phyloP scores from a whole-genome alignment of 139 green algal genomes.

The Coelastrella sp. region DNA sequence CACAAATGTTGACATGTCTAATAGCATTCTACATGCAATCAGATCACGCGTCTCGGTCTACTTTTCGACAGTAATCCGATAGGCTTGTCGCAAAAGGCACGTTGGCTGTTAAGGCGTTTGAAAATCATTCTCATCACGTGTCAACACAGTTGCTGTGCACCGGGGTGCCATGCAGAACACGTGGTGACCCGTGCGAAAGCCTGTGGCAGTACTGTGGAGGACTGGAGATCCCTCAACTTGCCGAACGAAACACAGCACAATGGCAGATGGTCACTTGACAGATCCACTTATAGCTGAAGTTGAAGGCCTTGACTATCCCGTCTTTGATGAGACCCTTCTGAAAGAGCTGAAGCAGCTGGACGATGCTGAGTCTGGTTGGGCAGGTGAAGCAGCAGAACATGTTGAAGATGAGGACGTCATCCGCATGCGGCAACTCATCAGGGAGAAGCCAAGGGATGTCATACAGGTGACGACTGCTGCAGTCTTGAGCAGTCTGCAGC shows the following conservation, averaged over 20 bases:
- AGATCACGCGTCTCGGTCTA: too few species aligned
- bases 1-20: too few species aligned
- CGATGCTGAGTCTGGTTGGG: neutral
- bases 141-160: too few species aligned
- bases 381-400: conserved; percentile 1
- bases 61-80: too few species aligned
- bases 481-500: neutral
- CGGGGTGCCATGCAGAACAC: too few species aligned
- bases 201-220: neutral
- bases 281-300: conserved; percentile 23
- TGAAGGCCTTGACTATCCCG: conserved; percentile 1
- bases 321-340: conserved; percentile 7
- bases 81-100: too few species aligned
- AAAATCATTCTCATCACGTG: too few species aligned
- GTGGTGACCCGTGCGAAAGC: neutral
- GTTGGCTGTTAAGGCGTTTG: too few species aligned
- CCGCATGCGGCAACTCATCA: conserved; percentile 45
- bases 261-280: neutral
- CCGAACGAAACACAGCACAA: neutral
- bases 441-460: conserved; percentile 47
- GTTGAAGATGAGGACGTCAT: conserved; percentile 42
- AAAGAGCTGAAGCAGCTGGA: conserved; percentile 30
- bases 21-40: too few species aligned
- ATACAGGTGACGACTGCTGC: conserved; percentile 6
- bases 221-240: neutral